Conservation (phyloP, 2,329 filamentous ascomycete species). For the Cyphellophora europaea region DNA sequence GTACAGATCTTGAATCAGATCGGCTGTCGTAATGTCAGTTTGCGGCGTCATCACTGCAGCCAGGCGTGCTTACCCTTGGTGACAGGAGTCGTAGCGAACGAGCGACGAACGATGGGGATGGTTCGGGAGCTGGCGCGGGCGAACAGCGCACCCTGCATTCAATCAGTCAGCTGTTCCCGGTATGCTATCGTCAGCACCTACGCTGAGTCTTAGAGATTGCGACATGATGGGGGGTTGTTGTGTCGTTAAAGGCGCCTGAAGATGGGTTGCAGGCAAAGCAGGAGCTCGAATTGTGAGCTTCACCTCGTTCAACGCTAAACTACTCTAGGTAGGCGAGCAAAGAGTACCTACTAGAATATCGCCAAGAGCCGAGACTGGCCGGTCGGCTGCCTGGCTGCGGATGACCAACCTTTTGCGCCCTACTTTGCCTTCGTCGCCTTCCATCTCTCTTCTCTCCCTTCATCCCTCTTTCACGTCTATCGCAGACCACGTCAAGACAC, state of each 20-base stretch:
- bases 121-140: conserved; percentile 39
- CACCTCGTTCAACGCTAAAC: too few relatives aligned
- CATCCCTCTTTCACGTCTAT: not conserved
- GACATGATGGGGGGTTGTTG: conserved; percentile 33
- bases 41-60: too few relatives aligned
- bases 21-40: conserved; percentile 51
- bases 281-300: too few relatives aligned
- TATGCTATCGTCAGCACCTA: conserved; percentile 27
- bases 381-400: too few relatives aligned
- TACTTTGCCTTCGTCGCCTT: not conserved
- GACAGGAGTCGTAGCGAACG: not conserved
- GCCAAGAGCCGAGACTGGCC: too few relatives aligned
- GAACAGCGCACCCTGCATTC: conserved; percentile 48
- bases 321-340: too few relatives aligned
- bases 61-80: too few relatives aligned
- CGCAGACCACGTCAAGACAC: not conserved
- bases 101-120: conserved; percentile 4
- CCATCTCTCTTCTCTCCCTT: not conserved
- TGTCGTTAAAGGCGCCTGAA: too few relatives aligned
- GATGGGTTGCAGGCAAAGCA: too few relatives aligned
- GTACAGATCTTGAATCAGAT: conserved; percentile 96
- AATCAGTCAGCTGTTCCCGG: conserved; percentile 14
- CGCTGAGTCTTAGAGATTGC: conserved; percentile 53
- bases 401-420: too few relatives aligned
- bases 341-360: too few relatives aligned